Evolutionary conservation across 2,329 filamentous ascomycete genomes (phyloP).

Genomic region (Fusarium sp.): DNA sequence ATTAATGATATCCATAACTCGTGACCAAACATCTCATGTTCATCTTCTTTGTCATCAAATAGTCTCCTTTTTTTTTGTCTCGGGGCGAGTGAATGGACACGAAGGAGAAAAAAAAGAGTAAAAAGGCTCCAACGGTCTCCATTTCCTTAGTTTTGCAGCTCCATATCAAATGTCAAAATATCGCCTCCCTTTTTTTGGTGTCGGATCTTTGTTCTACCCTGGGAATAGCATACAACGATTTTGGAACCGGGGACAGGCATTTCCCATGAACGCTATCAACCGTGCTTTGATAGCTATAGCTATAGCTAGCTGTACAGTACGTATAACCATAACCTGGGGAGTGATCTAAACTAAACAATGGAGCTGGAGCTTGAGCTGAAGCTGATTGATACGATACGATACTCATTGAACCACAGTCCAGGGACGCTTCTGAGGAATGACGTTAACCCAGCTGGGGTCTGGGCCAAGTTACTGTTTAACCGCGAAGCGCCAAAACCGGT

Average conservation of each 20-base stretch:
- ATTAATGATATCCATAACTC: slow-evolving; percentile 12
- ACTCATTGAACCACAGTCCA: not conserved
- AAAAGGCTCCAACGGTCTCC: slow-evolving; percentile 21
- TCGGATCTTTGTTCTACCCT: slow-evolving; percentile 33
- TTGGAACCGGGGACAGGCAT: slow-evolving; percentile 34
- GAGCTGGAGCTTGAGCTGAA: not conserved
- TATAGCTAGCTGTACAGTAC: not conserved
- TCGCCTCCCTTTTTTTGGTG: slow-evolving; percentile 35
- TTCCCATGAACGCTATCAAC: slow-evolving; percentile 33
- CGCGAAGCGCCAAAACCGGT: slow-evolving; percentile 31
- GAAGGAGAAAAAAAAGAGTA: not conserved
- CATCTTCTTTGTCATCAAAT: slow-evolving; percentile 19
- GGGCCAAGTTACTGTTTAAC: slow-evolving; percentile 16
- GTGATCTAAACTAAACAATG: not conserved
- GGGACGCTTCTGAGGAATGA: slow-evolving; percentile 32
- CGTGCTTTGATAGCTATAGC: slow-evolving; percentile 12
- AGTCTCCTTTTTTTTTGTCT: slow-evolving; percentile 32
- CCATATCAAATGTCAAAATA: slow-evolving; percentile 39
- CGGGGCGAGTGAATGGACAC: not conserved
- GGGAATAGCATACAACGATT: slow-evolving; percentile 37
- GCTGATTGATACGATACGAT: not conserved
- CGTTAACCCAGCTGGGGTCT: slow-evolving; percentile 32
- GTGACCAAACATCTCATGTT: slow-evolving; percentile 8
- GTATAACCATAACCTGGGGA: slow-evolving; percentile 14
- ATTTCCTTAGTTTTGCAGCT: slow-evolving; percentile 16